Percentiles rank a stretch among this genome's conserved stretches.
Conservation (phyloP, 2,329 filamentous ascomycete species). For the Calcarisporium arbuscula region DNA sequence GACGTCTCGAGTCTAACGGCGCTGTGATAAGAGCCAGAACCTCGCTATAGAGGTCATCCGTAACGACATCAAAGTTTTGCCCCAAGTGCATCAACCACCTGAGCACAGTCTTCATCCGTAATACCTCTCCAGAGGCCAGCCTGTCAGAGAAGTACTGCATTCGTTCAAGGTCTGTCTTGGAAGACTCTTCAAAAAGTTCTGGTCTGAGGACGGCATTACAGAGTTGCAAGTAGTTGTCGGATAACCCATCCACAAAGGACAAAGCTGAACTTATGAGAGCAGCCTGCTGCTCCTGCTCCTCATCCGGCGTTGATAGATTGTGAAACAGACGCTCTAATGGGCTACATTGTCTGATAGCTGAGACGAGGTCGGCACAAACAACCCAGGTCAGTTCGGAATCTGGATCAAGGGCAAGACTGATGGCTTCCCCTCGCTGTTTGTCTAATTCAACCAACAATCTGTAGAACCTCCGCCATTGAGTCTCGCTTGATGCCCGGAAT, state of each 20-base stretch:
- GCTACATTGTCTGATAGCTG: slow-evolving; percentile 74
- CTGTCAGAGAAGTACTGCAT: slow-evolving; percentile 74
- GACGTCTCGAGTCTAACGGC: slow-evolving; percentile 37
- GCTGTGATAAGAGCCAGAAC: slow-evolving; percentile 40
- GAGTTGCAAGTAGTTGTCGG: slow-evolving; percentile 61
- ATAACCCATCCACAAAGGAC: slow-evolving; percentile 63
- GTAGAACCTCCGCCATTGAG: slow-evolving; percentile 88
- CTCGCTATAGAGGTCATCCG: slow-evolving; percentile 46
- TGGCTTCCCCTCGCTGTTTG: slow-evolving; percentile 73
- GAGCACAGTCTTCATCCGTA: too few species aligned
- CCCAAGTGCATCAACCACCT: slow-evolving; percentile 62
- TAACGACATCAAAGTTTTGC: slow-evolving; percentile 54
- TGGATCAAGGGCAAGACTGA: slow-evolving; percentile 70
- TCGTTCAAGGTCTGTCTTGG: slow-evolving; percentile 63
- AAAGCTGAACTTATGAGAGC: slow-evolving; percentile 63
- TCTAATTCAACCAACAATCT: slow-evolving; percentile 80
- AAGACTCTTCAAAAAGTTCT: slow-evolving; percentile 69
- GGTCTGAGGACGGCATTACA: slow-evolving; percentile 61
- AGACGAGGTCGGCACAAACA: slow-evolving; percentile 73
- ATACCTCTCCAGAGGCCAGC: slow-evolving; percentile 63
- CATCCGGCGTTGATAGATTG: slow-evolving; percentile 53
- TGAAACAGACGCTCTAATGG: slow-evolving; percentile 67
- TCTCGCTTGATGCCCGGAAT: slow-evolving; percentile 67
- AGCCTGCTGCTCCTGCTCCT: slow-evolving; percentile 47
- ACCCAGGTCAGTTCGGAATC: slow-evolving; percentile 73